Conservation (phyloP, 169 alveolate species). For the Cryptosporidium andersoni region DNA sequence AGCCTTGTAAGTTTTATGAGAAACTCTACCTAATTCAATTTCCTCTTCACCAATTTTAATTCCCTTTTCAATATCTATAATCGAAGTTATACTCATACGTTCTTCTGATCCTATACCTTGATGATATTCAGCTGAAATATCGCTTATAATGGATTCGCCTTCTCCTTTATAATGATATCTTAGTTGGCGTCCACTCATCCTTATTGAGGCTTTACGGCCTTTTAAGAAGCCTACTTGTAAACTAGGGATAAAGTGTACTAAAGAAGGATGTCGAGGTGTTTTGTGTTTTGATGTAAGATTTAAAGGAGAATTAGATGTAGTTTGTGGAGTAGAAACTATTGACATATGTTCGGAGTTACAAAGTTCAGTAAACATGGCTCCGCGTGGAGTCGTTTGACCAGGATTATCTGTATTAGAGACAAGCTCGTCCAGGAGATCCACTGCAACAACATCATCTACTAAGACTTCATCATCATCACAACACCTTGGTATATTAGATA, state of each 20-base stretch:
- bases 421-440: conserved; percentile 36
- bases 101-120: conserved; percentile 8
- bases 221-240: conserved; percentile 21
- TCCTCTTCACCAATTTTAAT: conserved; percentile 13
- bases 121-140: conserved; percentile 12
- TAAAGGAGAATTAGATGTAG: background rate
- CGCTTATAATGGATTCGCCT: conserved; percentile 38
- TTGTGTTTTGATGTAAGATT: conserved; percentile 11
- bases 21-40: conserved; percentile 47
- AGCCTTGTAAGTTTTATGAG: conserved; percentile 18
- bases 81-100: background rate
- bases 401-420: conserved; percentile 50
- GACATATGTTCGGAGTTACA: background rate
- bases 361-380: background rate
- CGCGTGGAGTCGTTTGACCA: conserved; percentile 16
- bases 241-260: no score
- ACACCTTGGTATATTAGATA: no score
- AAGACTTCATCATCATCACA: background rate
- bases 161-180: conserved; percentile 30
- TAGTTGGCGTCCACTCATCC: conserved; percentile 61
- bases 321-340: background rate
- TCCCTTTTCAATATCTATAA: background rate
- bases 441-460: conserved; percentile 67
- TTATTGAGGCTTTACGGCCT: conserved; percentile 54
- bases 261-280: background rate